Evolutionary conservation across 805 yeast species (phyloP), one percentile per base, ranked within the genome.

Genomic region (Saccharomyces kudriavzevii): DNA sequence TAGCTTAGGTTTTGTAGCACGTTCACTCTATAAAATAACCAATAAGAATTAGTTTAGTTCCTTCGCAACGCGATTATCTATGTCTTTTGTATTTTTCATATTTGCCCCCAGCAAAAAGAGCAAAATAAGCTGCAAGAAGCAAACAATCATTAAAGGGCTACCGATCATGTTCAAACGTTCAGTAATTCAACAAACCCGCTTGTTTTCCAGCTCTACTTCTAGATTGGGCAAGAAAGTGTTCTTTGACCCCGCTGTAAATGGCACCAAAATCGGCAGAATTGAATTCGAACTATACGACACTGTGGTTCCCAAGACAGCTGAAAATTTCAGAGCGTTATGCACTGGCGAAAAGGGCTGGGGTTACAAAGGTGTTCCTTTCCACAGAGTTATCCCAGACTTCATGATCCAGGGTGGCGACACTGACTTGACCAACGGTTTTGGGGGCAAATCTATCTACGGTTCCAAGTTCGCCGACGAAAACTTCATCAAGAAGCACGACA

Each of bases 381-480:
- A 89, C 84, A 85, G 96, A 78, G 89, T 89, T 61, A 89, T 89
- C 65, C 96, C 96, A 61, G 84, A 87, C 73, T 91, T 91, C 80
- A 91, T 91, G 98, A 79, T 92, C 71, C 98, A 91, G 80, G 97
- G 91, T 71, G 92, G 92, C 78, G 94, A 87, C 75, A 84, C 87
- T 76, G 86, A 89, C 70, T 74, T 77, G 75, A 85, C 88, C 73
- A 84, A 87, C 72, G 97, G 98, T 63, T 83, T 87, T 64, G 98
- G 98, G 71, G 98, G 98, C 71, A 84, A 83, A 73, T 85, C 90
- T 49, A 86, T 86, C 73, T 86, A 86, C 72, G 94, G 92, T 64
- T 75, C 75, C 61, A 82, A 80, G 60, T 81, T 82, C 62, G 74
- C 78, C 40, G 77, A 74, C 52, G 77, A 74, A 74, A 85, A 87